phyloP scores from a whole-genome alignment of 257 asterid species.

The Catharanthus roseus region DNA sequence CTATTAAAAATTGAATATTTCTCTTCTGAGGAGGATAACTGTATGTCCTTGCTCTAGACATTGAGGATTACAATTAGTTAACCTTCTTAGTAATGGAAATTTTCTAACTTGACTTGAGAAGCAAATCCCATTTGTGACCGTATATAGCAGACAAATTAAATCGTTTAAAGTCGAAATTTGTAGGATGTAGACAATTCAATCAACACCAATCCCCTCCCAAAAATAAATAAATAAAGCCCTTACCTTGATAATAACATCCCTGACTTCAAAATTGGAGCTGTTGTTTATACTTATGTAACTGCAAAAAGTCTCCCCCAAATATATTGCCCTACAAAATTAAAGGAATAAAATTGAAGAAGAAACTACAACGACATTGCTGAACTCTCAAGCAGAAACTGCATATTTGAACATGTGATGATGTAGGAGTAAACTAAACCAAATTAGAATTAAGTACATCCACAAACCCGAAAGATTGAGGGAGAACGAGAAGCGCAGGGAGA shows the following conservation, averaged over 20 bases:
- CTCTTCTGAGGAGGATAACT: not conserved
- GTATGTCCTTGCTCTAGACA: not conserved
- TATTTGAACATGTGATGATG: no score
- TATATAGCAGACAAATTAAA: not conserved
- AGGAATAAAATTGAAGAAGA: not conserved
- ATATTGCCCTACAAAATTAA: conserved; percentile 67
- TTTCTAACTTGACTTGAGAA: not conserved
- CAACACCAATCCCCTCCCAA: not conserved
- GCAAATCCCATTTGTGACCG: not conserved
- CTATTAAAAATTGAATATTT: not conserved
- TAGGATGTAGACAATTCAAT: not conserved
- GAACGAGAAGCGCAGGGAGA: conserved; percentile 85
- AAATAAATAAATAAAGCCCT: not conserved
- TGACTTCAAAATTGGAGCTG: conserved; percentile 79
- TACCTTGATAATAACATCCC: conserved; percentile 90
- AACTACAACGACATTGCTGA: conserved; percentile 7
- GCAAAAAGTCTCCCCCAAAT: conserved; percentile 98
- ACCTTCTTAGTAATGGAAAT: not conserved
- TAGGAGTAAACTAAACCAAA: not conserved
- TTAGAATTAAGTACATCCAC: not conserved
- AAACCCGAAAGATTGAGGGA: conserved; percentile 93
- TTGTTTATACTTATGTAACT: conserved; percentile 94
- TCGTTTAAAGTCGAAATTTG: not conserved
- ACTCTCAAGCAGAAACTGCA: not conserved
- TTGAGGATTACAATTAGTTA: not conserved